Evolutionary conservation across 2,329 filamentous ascomycete genomes (phyloP).

Genomic region (Geosmithia morbida): DNA sequence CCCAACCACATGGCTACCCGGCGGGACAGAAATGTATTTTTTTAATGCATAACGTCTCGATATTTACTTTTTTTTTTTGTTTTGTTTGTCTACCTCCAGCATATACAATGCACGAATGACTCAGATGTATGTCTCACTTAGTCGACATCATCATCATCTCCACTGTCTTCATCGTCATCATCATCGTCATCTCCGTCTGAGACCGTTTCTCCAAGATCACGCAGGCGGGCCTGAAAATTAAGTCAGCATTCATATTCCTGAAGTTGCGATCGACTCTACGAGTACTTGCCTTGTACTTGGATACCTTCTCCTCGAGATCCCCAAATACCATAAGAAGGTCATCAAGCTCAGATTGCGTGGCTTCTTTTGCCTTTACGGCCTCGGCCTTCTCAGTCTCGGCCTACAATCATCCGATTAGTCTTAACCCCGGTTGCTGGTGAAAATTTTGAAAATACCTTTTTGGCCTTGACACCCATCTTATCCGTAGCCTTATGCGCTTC

Average conservation of each 20-base stretch:
- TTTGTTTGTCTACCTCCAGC: background rate
- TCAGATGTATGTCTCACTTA: background rate
- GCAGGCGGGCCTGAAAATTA: constrained; percentile 36
- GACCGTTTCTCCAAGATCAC: constrained; percentile 52
- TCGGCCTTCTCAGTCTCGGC: constrained; percentile 13
- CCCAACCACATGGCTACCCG: background rate
- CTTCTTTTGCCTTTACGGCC: constrained; percentile 47
- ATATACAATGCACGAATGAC: background rate
- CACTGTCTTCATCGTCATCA: constrained; percentile 36
- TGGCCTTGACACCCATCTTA: constrained; percentile 8
- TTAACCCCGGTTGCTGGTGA: background rate
- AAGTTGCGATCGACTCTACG: background rate
- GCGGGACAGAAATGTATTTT: background rate
- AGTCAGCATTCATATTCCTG: constrained; percentile 3
- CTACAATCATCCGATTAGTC: constrained; percentile 7
- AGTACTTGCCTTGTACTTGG: constrained; percentile 59
- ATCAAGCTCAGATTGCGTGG: constrained; percentile 60
- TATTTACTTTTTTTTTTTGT: no score
- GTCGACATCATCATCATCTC: constrained; percentile 5
- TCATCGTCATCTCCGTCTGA: constrained; percentile 65
- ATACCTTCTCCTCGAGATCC: constrained; percentile 64
- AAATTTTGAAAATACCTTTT: constrained; percentile 8
- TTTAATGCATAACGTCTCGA: background rate
- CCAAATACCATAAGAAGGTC: constrained; percentile 71
- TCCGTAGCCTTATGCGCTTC: constrained; percentile 3